phyloP scores from a whole-genome alignment of 2,329 filamentous ascomycete species.

The Ceratocystis cubensis region DNA sequence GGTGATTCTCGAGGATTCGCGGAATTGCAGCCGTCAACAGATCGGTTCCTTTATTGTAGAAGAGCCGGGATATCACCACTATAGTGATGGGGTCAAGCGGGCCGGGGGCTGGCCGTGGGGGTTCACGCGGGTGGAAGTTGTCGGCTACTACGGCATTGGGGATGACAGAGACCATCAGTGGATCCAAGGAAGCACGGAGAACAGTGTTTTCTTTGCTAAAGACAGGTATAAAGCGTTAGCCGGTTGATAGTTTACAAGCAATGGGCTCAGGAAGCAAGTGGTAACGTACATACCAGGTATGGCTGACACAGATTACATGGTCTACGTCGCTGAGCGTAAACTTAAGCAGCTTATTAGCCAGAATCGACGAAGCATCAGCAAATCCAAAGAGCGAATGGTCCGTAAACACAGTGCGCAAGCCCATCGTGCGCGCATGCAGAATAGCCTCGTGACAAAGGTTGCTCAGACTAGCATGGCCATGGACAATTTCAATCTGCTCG shows the following conservation, averaged over 20 bases:
- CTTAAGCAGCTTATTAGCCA: slow-evolving; percentile 94
- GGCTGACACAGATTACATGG: slow-evolving; percentile 95
- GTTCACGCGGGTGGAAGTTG: slow-evolving; percentile 64
- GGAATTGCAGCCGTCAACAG: slow-evolving; percentile 93
- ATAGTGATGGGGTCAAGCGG: slow-evolving; percentile 86
- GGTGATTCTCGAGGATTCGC: slow-evolving; percentile 74
- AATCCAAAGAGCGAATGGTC: slow-evolving; percentile 97
- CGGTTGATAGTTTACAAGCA: background rate
- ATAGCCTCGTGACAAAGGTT: slow-evolving; percentile 92
- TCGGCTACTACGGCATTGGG: slow-evolving; percentile 90
- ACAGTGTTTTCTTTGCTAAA: slow-evolving; percentile 93
- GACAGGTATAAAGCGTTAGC: background rate
- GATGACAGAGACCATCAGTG: slow-evolving; percentile 93
- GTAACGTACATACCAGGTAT: slow-evolving; percentile 61
- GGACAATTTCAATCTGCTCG: slow-evolving; percentile 91
- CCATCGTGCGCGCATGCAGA: slow-evolving; percentile 90
- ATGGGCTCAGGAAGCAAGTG: background rate
- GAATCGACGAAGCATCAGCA: slow-evolving; percentile 85
- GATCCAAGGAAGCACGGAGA: slow-evolving; percentile 82
- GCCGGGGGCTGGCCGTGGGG: slow-evolving; percentile 55
- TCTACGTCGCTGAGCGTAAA: slow-evolving; percentile 94
- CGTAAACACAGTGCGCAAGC: slow-evolving; percentile 86
- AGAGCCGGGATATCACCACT: slow-evolving; percentile 90
- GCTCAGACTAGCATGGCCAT: slow-evolving; percentile 90
- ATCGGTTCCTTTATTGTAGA: slow-evolving; percentile 98